Conservation (phyloP, 768 basidiomycete species). For the Pulveroboletus frians region DNA sequence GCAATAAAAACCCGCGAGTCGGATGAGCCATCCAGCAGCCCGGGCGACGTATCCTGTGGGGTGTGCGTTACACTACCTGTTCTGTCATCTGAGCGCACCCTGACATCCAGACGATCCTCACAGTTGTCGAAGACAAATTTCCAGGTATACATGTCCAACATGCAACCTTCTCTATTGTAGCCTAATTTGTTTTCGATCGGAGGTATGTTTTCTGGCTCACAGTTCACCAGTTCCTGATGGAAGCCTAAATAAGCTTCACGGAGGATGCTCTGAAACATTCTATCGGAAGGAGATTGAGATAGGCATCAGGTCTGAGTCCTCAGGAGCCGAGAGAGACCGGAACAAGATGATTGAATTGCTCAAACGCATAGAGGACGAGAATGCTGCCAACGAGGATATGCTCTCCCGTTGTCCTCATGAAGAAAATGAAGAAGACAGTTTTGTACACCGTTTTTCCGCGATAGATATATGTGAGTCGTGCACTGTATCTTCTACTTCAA, state of each 20-base stretch:
- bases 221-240: neutral
- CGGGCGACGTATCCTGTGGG: constrained; percentile 33
- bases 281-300: constrained; percentile 70
- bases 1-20: constrained; percentile 14
- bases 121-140: constrained; percentile 72
- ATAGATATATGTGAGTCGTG: constrained; percentile 57
- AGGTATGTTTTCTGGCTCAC: constrained; percentile 38
- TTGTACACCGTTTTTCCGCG: constrained; percentile 47
- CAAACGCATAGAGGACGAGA: constrained; percentile 66
- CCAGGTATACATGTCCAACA: constrained; percentile 75
- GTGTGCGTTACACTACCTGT: constrained; percentile 34
- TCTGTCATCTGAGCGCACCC: neutral
- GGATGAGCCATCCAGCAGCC: constrained; percentile 5
- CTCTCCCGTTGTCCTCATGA: constrained; percentile 31
- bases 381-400: constrained; percentile 33
- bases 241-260: constrained; percentile 43
- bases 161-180: constrained; percentile 84
- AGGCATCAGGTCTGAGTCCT: constrained; percentile 53
- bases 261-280: constrained; percentile 75
- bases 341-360: constrained; percentile 65
- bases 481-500: neutral
- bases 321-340: constrained; percentile 54
- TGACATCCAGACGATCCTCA: constrained; percentile 1
- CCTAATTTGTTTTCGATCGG: constrained; percentile 69
- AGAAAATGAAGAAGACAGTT: constrained; percentile 39